These are phyloP conservation scores for Penicillium sp. DNA, from an alignment of 2,329 filamentous ascomycete genomes.

Conservation along the genomic window DNA sequence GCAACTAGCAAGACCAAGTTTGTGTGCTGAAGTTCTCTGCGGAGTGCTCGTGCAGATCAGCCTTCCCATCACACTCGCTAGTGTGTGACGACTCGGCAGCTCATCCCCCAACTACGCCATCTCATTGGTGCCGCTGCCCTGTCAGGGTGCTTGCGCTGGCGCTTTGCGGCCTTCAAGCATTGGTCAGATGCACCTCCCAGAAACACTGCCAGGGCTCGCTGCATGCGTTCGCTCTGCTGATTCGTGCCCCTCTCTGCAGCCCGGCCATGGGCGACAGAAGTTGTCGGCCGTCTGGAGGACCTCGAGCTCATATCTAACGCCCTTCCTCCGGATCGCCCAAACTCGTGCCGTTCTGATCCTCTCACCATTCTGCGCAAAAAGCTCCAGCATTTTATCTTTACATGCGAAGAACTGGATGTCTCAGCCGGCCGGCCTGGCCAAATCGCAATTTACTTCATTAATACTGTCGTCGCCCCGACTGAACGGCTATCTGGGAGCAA, in stretches of 20 bases:
- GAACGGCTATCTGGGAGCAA: background rate
- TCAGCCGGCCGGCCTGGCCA: slow-evolving; percentile 46
- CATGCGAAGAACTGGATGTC: slow-evolving; percentile 36
- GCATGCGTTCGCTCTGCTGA: slow-evolving; percentile 28
- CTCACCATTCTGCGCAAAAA: slow-evolving; percentile 16
- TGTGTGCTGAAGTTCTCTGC: slow-evolving; percentile 19
- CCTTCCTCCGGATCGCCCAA: slow-evolving; percentile 29
- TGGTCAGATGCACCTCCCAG: slow-evolving; percentile 39
- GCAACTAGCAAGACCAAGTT: slow-evolving; percentile 5
- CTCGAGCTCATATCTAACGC: slow-evolving; percentile 36
- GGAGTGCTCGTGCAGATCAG: slow-evolving; percentile 34
- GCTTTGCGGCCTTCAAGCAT: slow-evolving; percentile 39
- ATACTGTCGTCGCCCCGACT: background rate
- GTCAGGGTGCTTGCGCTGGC: slow-evolving; percentile 32
- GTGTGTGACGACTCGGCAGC: slow-evolving; percentile 38
- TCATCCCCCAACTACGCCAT: slow-evolving; percentile 20
- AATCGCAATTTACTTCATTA: slow-evolving; percentile 18
- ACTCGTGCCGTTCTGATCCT: slow-evolving; percentile 20
- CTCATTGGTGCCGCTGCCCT: slow-evolving; percentile 35
- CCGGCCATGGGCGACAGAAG: slow-evolving; percentile 21
- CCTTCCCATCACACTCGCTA: slow-evolving; percentile 37
- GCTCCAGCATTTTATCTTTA: slow-evolving; percentile 17
- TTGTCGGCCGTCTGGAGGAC: slow-evolving; percentile 13
- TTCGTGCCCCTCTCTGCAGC: slow-evolving; percentile 35
- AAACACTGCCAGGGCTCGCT: slow-evolving; percentile 29